These are phyloP conservation scores for Ophiostoma himal-ulmi DNA, from an alignment of 2,329 filamentous ascomycete genomes.

Conservation along the genomic window DNA sequence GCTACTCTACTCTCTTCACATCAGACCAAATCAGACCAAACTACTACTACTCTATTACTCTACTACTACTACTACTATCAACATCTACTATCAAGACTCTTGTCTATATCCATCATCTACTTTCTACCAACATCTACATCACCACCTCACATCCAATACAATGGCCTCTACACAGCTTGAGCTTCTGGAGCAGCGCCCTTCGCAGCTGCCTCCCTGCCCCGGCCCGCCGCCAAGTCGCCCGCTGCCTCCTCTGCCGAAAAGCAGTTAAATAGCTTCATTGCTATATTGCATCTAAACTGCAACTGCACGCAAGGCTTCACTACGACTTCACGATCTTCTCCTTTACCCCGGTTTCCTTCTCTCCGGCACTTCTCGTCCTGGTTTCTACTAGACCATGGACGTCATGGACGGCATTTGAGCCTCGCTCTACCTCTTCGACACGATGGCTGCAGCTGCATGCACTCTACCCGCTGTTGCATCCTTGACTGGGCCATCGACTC, in stretches of 20 bases:
- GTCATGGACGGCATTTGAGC: slow-evolving; percentile 6
- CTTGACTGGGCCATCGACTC: background rate
- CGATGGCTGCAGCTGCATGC: background rate
- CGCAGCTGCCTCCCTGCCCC: slow-evolving; percentile 61
- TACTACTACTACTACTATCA: background rate
- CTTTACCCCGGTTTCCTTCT: background rate
- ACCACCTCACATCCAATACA: slow-evolving; percentile 19
- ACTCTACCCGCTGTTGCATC: background rate
- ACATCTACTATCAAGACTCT: slow-evolving; percentile 1
- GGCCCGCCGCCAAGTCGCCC: slow-evolving; percentile 59
- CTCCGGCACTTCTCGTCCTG: background rate
- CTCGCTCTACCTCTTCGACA: background rate
- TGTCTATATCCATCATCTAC: background rate
- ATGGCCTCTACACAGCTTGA: slow-evolving; percentile 32
- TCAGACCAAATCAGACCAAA: background rate
- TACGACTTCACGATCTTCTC: background rate
- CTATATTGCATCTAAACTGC: background rate
- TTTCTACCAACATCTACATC: slow-evolving; percentile 22
- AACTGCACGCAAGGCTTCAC: background rate
- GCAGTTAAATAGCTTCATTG: slow-evolving; percentile 38
- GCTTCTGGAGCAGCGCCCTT: slow-evolving; percentile 57
- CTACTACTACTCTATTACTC: background rate
- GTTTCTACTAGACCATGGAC: background rate
- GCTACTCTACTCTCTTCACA: background rate
- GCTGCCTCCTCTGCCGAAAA: slow-evolving; percentile 60